Evolutionary conservation across 306 rosid species (phyloP).

Genomic region (Arachis hypogaea): DNA sequence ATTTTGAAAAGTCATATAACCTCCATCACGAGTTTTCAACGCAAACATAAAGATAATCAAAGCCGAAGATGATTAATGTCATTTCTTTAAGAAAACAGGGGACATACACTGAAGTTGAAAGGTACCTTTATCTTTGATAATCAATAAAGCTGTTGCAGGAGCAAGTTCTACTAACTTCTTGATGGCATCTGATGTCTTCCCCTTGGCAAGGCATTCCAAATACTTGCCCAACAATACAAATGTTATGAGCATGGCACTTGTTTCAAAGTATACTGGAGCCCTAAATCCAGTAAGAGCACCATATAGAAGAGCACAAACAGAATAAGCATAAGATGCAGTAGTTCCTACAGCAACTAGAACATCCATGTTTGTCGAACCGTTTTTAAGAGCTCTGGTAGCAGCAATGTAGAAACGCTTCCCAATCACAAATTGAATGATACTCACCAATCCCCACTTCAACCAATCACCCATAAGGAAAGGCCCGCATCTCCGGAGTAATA

Average conservation of each 20-base stretch:
- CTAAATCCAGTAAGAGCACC: conserved; percentile 96
- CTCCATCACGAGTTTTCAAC: conserved; percentile 22
- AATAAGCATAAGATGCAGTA: conserved; percentile 91
- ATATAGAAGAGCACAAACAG: conserved; percentile 91
- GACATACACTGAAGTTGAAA: conserved; percentile 30
- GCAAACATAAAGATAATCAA: conserved; percentile 31
- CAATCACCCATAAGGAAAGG: conserved; percentile 91
- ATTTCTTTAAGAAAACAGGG: conserved; percentile 17
- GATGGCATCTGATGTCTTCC: conserved; percentile 99
- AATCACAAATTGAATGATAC: conserved; percentile 82
- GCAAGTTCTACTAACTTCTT: conserved; percentile 92
- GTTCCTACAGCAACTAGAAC: conserved; percentile 98
- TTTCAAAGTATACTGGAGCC: conserved; percentile 96
- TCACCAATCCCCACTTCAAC: conserved; percentile 96
- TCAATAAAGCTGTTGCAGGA: conserved; percentile 82
- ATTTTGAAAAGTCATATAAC: conserved; percentile 6
- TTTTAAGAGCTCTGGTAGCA: conserved; percentile 94
- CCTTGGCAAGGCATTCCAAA: conserved; percentile 97
- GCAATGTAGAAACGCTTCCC: conserved; percentile 96
- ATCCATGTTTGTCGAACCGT: conserved; percentile 98
- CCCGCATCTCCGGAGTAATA: conserved; percentile 83
- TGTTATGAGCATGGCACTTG: conserved; percentile 99
- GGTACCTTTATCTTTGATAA: conserved; percentile 80
- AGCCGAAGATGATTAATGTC: conserved; percentile 16
- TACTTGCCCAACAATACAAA: conserved; percentile 97